phyloP scores from a whole-genome alignment of 2,329 filamentous ascomycete genomes.

The Alternaria gansuensis region DNA sequence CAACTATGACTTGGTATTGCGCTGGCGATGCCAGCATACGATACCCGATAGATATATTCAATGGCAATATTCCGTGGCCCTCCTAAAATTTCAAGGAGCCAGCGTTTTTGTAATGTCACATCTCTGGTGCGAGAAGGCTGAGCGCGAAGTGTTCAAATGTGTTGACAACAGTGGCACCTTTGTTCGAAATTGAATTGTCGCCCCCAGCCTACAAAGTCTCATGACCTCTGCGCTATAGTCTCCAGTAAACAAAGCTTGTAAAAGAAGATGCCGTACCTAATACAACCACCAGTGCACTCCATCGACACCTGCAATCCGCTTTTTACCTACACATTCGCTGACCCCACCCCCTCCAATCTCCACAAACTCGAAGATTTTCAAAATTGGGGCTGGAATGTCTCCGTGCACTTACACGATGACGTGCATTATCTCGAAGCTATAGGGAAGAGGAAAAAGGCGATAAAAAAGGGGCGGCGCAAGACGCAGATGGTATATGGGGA shows the following conservation, averaged over 20 bases:
- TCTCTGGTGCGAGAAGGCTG: neutral
- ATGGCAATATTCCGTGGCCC: slow-evolving; percentile 6
- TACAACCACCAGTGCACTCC: slow-evolving; percentile 8
- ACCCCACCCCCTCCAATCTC: neutral
- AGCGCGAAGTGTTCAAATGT: neutral
- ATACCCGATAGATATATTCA: slow-evolving; percentile 24
- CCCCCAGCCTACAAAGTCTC: neutral
- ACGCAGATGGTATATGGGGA: slow-evolving; percentile 11
- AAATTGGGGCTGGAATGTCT: slow-evolving; percentile 16
- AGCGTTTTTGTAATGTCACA: neutral
- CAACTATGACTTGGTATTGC: neutral
- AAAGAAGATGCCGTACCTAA: slow-evolving; percentile 14
- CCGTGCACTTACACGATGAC: slow-evolving; percentile 8
- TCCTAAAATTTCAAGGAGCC: neutral
- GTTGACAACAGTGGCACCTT: neutral
- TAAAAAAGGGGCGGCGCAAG: slow-evolving; percentile 3
- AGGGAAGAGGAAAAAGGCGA: neutral
- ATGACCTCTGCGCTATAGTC: neutral
- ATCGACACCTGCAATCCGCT: neutral
- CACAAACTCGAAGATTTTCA: slow-evolving; percentile 8
- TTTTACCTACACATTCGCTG: neutral
- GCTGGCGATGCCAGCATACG: slow-evolving; percentile 9
- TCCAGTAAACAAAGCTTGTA: neutral
- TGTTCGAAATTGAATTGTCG: neutral
- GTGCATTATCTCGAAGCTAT: neutral